Evolutionary conservation across 345 rosid genomes (phyloP).

Genomic region (Chamaenerion angustifolium): DNA sequence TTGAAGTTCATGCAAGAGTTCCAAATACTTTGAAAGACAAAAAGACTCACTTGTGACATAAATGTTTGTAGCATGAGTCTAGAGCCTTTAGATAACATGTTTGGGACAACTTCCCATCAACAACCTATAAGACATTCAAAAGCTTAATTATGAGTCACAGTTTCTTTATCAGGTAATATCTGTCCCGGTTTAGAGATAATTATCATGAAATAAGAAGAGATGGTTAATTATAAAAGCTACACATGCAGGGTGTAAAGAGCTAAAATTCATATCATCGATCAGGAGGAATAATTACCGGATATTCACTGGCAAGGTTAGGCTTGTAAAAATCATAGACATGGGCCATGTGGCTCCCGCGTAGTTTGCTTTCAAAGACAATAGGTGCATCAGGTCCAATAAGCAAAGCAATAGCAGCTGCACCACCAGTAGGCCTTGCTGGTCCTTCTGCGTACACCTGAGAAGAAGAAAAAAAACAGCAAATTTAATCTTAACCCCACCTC

Average conservation of each 20-base stretch:
- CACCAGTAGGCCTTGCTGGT: constrained; percentile 98
- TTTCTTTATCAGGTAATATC: not conserved
- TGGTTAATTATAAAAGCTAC: not conserved
- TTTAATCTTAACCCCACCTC: not conserved
- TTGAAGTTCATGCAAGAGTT: too few species aligned
- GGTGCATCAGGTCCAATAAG: constrained; percentile 95
- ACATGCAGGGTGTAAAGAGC: too few species aligned
- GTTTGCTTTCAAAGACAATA: constrained; percentile 82
- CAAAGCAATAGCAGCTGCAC: constrained; percentile 96
- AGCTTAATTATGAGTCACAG: not conserved
- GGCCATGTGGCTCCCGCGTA: constrained; percentile 91
- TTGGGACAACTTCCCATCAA: constrained; percentile 98
- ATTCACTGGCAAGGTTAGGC: constrained; percentile 98
- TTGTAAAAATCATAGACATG: constrained; percentile 99
- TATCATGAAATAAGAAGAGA: not conserved
- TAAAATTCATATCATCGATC: too few species aligned
- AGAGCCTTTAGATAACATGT: constrained; percentile 98
- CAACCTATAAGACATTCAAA: constrained; percentile 46
- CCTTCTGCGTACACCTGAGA: constrained; percentile 99
- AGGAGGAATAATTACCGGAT: constrained; percentile 46
- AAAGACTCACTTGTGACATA: constrained; percentile 64
- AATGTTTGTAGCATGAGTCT: constrained; percentile 75
- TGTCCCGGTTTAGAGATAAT: not conserved
- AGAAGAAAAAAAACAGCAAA: constrained; percentile 7
- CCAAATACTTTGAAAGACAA: too few species aligned